Conservation (phyloP, 768 basidiomycete genomes). For the Boletus vermiculosoides region DNA sequence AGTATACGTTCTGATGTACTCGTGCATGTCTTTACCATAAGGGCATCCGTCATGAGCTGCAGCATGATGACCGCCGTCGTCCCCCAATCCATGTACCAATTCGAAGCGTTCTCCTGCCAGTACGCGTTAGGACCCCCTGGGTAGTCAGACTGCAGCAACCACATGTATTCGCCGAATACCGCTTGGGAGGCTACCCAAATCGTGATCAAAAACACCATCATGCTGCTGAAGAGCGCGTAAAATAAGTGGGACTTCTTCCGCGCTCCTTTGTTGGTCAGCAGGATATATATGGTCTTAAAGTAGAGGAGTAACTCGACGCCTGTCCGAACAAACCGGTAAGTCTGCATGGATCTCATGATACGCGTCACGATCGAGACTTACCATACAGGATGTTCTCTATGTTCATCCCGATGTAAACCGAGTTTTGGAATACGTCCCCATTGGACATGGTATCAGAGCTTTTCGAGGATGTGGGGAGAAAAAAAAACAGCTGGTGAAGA, state of each 20-base stretch:
- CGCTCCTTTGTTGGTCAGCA: conserved; percentile 3
- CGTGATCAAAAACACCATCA: conserved; percentile 30
- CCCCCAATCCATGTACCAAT: conserved; percentile 31
- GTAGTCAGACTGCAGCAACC: conserved; percentile 34
- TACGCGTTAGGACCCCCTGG: conserved; percentile 38
- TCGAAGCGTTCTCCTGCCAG: conserved; percentile 20
- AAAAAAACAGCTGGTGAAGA: neutral
- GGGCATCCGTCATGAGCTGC: conserved; percentile 37
- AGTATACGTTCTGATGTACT: neutral
- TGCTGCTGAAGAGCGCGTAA: conserved; percentile 26
- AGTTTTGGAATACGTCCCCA: conserved; percentile 8
- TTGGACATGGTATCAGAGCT: neutral
- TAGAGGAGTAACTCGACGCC: conserved; percentile 27
- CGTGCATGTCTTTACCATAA: conserved; percentile 15
- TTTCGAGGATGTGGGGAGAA: neutral
- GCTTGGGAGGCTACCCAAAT: conserved; percentile 24
- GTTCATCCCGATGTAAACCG: conserved; percentile 15
- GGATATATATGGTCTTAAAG: conserved; percentile 18
- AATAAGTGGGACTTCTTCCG: conserved; percentile 13
- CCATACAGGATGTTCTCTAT: conserved; percentile 25
- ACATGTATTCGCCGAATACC: conserved; percentile 34
- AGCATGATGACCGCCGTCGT: conserved; percentile 24
- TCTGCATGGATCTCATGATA: neutral
- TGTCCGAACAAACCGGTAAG: neutral
- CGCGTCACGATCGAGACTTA: conserved; percentile 3